Evolutionary conservation across 73 alveolate species (phyloP).

Genomic region (Tetrahymena malaccensis): DNA sequence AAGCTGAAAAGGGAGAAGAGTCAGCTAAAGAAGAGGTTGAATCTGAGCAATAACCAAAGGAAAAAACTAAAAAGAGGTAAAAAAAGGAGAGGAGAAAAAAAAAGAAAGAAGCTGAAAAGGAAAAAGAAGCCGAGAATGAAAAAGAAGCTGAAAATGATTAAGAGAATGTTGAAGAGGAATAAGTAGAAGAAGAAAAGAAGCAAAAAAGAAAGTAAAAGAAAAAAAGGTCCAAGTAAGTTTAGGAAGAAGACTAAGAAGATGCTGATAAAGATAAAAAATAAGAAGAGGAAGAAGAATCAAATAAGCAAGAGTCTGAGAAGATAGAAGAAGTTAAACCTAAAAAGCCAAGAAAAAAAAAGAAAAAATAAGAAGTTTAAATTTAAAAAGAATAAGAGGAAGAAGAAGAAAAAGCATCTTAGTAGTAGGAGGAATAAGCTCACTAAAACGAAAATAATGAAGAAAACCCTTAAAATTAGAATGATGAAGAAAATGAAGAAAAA

Average conservation of each 20-base stretch:
- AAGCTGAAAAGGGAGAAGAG: not conserved
- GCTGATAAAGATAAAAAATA: not conserved
- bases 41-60: not conserved
- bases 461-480: not conserved
- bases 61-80: not conserved
- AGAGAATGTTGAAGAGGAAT: not conserved
- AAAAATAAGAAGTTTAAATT: not conserved
- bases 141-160: slow-evolving; percentile 11
- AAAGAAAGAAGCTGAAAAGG: not conserved
- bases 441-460: not conserved
- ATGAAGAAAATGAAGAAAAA: not conserved
- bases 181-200: not conserved
- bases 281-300: not conserved
- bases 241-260: slow-evolving; percentile 8
- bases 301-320: not conserved
- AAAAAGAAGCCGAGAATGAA: not conserved
- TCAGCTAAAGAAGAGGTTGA: not conserved
- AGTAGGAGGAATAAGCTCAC: slow-evolving; percentile 7
- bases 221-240: not conserved
- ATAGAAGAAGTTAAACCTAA: not conserved
- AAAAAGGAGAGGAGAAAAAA: not conserved
- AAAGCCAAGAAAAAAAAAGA: not conserved
- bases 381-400: not conserved
- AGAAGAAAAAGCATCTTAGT: not conserved
- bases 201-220: slow-evolving; percentile 1